Percentiles rank a stretch among this genome's conserved stretches.
Evolutionary conservation across 306 rosid genomes (phyloP).

Genomic region (Spatholobus suberectus): DNA sequence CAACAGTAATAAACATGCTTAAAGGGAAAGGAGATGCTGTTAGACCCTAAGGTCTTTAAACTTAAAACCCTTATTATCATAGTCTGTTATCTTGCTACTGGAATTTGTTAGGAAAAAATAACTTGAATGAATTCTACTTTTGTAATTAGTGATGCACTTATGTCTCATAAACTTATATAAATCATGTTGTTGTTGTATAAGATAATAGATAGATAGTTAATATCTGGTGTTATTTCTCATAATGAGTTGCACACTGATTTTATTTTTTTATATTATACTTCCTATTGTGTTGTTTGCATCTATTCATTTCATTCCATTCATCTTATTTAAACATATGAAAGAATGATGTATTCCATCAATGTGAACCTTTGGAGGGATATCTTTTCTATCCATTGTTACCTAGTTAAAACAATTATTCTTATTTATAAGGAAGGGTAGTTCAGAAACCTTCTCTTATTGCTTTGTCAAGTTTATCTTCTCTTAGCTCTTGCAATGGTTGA

Average conservation of each 20-base stretch:
- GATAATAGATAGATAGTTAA: not conserved
- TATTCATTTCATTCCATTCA: constrained; percentile 9
- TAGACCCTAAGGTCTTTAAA: not conserved
- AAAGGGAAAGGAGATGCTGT: constrained; percentile 1
- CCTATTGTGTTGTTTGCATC: not conserved
- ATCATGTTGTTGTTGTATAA: not conserved
- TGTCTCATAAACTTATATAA: not conserved
- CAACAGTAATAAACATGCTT: not conserved
- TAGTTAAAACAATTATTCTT: constrained; percentile 3
- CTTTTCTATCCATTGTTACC: constrained; percentile 18
- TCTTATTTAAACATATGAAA: constrained; percentile 4
- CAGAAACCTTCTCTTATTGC: constrained; percentile 21
- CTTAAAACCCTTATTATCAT: not conserved
- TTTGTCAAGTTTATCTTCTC: not conserved
- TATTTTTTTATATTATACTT: not conserved
- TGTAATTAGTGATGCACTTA: not conserved
- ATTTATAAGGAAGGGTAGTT: not conserved
- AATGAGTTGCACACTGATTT: not conserved
- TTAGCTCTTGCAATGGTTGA: constrained; percentile 31
- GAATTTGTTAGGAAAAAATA: not conserved
- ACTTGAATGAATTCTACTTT: not conserved
- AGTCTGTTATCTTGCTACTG: not conserved
- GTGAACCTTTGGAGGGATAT: constrained; percentile 16
- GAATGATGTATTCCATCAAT: constrained; percentile 11
- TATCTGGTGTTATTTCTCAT: not conserved